Base-by-base conservation (phyloP, 805 yeast genomes). In the Sugiyamaella mastotermitis region DNA sequence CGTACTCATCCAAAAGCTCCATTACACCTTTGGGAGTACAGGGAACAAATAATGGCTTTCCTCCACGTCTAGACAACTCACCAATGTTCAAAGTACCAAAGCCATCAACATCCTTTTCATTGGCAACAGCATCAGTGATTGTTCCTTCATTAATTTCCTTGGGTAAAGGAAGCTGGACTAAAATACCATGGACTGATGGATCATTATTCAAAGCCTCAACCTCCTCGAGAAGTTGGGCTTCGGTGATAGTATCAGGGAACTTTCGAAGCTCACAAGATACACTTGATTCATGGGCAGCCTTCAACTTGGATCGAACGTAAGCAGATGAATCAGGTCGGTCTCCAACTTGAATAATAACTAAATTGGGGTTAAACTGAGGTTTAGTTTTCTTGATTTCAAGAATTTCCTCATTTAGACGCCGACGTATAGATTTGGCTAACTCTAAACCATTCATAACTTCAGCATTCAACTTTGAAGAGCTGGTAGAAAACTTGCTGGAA, bases 11-110 rank as follows among this genome's bases (percentile, higher is more conserved):
- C 54, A 90, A 69, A 54, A 90, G 66, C 53, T 78, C 82, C 68
- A 90, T 80, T 52, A 87, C 76, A 42, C 98, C 98, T 63, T 80
- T 78, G 39, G 98, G 98, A 20, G 98, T 90, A 66, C 97, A 90
- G 24, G 98, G 97, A 48, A 80, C 70, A 62, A 86, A 88, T 43
- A 67, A 63, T 22, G 97, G 95, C 25, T 66, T 57, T 16, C 97
- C 96, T 37, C 85, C 85, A 49, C 83, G 78, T 62, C 87, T 86
- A 51, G 88, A 76, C 42, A 90, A 71, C 57, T 90, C 97, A 43
- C 97, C 97, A 41, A 85, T 78, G 60, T 92, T 92, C 53, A 69
- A 72, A 40, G 87, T 78, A 30, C 88, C 92, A 55, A 90, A 92
- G 1, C 98, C 98, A 60, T 90, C 98, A 33, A 92, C 95, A 55